phyloP scores from a whole-genome alignment of 768 basidiomycete species.

The Auriscalpium microsporum region DNA sequence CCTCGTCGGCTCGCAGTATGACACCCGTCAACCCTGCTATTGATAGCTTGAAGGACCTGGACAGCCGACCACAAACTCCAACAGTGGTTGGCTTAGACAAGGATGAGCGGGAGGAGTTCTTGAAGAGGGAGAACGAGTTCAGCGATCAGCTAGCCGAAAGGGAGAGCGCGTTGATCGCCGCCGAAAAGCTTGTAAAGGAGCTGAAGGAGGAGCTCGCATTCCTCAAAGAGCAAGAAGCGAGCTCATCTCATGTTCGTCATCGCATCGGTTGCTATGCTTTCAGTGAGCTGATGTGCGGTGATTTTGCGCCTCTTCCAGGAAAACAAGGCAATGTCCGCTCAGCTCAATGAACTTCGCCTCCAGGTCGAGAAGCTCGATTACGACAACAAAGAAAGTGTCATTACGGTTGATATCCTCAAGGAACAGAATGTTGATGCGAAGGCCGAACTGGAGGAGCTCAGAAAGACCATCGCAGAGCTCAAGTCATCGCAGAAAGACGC shows the following conservation, averaged over 20 bases:
- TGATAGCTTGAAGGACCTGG: slow-evolving; percentile 66
- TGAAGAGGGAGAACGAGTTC: slow-evolving; percentile 93
- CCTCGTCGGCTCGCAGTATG: slow-evolving; percentile 56
- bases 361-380: slow-evolving; percentile 90
- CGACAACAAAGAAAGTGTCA: slow-evolving; percentile 90
- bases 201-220: slow-evolving; percentile 82
- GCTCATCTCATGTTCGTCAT: slow-evolving; percentile 57
- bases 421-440: slow-evolving; percentile 88
- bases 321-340: slow-evolving; percentile 89
- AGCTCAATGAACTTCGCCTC: slow-evolving; percentile 86
- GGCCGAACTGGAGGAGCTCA: slow-evolving; percentile 83
- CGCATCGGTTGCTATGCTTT: slow-evolving; percentile 1
- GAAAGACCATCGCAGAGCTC: slow-evolving; percentile 67
- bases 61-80: slow-evolving; percentile 88
- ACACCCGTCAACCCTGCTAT: slow-evolving; percentile 71
- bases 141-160: slow-evolving; percentile 89
- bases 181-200: slow-evolving; percentile 83
- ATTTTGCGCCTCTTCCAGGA: slow-evolving; percentile 41
- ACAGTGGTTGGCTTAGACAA: slow-evolving; percentile 83
- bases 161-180: slow-evolving; percentile 70
- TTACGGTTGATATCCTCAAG: slow-evolving; percentile 90
- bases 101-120: slow-evolving; percentile 96
- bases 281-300: background rate
- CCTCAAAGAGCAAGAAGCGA: slow-evolving; percentile 84
- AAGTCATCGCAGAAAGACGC: slow-evolving; percentile 78